Conservation (phyloP, 176 grass and related monocot genomes). For the Themeda triandra region DNA sequence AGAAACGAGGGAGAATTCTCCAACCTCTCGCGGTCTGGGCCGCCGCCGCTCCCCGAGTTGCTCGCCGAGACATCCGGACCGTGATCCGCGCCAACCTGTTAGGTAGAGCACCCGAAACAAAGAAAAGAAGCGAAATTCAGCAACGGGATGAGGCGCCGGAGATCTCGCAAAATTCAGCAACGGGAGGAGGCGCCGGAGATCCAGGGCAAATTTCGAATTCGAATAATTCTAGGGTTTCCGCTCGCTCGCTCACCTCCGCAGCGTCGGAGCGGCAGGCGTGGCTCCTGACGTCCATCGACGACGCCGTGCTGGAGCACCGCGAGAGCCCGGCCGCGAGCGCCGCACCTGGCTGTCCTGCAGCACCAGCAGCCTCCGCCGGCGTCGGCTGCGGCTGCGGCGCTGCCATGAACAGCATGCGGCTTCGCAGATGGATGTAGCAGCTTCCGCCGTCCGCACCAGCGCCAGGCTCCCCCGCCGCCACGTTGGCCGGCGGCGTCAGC, state of each 20-base stretch:
- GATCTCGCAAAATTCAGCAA: slow-evolving; percentile 18
- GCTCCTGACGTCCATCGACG: neutral
- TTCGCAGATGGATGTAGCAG: slow-evolving; percentile 68
- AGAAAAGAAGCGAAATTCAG: slow-evolving; percentile 16
- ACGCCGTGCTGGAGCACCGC: slow-evolving; percentile 66
- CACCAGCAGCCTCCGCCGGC: neutral
- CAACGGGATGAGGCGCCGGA: slow-evolving; percentile 18
- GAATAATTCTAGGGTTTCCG: slow-evolving; percentile 35
- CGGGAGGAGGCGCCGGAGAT: slow-evolving; percentile 19
- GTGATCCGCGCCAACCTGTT: slow-evolving; percentile 42
- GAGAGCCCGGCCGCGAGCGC: slow-evolving; percentile 22
- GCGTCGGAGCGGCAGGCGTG: slow-evolving; percentile 34
- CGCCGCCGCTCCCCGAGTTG: slow-evolving; percentile 36
- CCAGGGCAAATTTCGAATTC: slow-evolving; percentile 25
- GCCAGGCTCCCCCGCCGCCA: neutral
- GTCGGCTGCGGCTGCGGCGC: neutral
- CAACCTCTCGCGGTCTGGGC: slow-evolving; percentile 44
- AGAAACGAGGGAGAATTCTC: slow-evolving; percentile 11
- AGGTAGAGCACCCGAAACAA: neutral
- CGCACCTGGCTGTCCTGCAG: neutral
- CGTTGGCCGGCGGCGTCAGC: neutral
- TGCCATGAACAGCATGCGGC: slow-evolving; percentile 68
- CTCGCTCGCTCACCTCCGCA: slow-evolving; percentile 49
- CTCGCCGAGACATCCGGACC: slow-evolving; percentile 29
- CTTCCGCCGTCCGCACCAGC: neutral